Conservation (phyloP, 1,284 basidiomycete species). For the Heliocybe sulcata region DNA sequence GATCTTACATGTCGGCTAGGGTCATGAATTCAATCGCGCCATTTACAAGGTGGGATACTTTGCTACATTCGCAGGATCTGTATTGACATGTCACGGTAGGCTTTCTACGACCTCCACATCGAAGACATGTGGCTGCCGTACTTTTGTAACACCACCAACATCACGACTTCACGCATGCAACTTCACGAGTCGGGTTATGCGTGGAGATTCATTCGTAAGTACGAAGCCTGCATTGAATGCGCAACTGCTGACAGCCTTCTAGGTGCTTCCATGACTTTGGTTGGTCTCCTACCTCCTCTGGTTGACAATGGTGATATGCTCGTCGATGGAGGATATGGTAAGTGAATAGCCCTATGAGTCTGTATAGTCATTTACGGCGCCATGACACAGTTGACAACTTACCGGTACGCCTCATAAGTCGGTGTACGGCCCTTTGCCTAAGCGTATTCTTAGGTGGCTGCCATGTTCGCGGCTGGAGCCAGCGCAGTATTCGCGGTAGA, state of each 20-base stretch:
- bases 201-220: conserved; percentile 80
- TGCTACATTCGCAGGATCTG: background rate
- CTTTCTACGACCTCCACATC: conserved; percentile 92
- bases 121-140: conserved; percentile 99
- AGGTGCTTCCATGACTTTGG: conserved; percentile 97
- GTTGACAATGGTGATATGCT: conserved; percentile 92
- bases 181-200: conserved; percentile 96
- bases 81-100: conserved; percentile 26
- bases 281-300: conserved; percentile 90
- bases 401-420: conserved; percentile 43
- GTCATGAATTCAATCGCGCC: conserved; percentile 85
- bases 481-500: conserved; percentile 93
- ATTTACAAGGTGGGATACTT: conserved; percentile 61
- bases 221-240: background rate
- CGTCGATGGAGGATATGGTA: conserved; percentile 92
- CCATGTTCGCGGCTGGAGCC: conserved; percentile 91
- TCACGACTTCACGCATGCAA: conserved; percentile 95
- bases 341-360: conserved; percentile 19
- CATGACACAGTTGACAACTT: conserved; percentile 75
- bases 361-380: conserved; percentile 5
- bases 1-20: conserved; percentile 33
- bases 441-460: conserved; percentile 53
- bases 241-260: conserved; percentile 4
- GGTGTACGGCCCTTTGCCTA: conserved; percentile 4
- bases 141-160: conserved; percentile 99